Base-by-base conservation (phyloP, 1,284 basidiomycete species). In the Salmacisia buchloeana region DNA sequence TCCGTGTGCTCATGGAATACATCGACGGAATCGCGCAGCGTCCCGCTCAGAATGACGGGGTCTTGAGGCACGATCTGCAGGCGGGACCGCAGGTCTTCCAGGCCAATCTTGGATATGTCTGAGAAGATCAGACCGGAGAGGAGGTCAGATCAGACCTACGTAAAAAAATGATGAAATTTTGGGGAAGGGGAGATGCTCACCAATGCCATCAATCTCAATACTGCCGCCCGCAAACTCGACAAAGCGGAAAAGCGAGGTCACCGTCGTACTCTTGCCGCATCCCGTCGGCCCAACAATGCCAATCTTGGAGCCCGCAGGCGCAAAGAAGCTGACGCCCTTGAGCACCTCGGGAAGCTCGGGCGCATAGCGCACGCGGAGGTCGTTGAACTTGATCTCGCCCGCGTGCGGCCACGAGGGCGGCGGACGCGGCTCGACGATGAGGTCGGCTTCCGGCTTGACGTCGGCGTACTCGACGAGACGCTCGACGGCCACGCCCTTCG, bases 211-310 rank as follows among this genome's bases (percentile, higher is more conserved):
- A 34, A 77, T 75, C 7, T 56, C 45, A 38, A 76, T 73, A 10
- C 58, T 61, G 2, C 75, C 75, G 2, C 56, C 13, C 21, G 58
- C 57, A 9, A 65, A 60, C 49, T 82, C 66, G 27, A 76, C 65
- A 59, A 74, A 69, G 31, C 75, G 69, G 66, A 75, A 72, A 60
- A 75, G 69, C 0, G 70, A 64, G 3, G 64, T 56, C 6, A 69
- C 69, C 18, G 73, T 54, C n/a, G 80, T 81, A 9, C 74, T 76
- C 66, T 81, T 81, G 31, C 81, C 81, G 21, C 73, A 77, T 43
- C 83, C 83, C 0, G 83, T 84, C 18, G 83, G 81, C 4, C 89
- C 93, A 3, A 97, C 85, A 64, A 97, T 88, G 25, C 92, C 94
- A 62, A 94, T 86, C 80, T 91, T 89, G 77, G 90, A 86, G 1